These are phyloP conservation scores for Marvania coccoides DNA, from an alignment of 139 green algal genomes.

Conservation along the genomic window DNA sequence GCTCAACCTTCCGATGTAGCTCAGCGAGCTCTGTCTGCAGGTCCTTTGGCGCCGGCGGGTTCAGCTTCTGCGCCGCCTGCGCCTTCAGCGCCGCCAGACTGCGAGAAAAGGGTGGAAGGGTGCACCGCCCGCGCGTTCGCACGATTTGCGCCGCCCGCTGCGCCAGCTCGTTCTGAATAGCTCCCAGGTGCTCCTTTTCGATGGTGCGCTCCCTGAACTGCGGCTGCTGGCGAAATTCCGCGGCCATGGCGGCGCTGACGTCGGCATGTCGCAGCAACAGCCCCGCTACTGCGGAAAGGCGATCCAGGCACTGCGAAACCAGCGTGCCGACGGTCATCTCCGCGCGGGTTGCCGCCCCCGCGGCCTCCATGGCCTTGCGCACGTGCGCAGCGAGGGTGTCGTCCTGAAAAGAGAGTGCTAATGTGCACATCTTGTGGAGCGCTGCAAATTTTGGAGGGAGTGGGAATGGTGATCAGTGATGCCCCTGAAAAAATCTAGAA, in stretches of 20 bases:
- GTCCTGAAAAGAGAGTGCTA: background rate
- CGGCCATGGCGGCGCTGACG: background rate
- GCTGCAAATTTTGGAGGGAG: no score
- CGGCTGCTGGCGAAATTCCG: background rate
- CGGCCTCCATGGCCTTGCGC: background rate
- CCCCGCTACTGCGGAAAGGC: background rate
- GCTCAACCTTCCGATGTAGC: no score
- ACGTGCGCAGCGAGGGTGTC: background rate
- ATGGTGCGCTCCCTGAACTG: background rate
- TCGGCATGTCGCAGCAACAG: background rate
- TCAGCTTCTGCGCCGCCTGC: background rate
- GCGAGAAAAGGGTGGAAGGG: background rate
- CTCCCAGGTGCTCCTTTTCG: slow-evolving; percentile 8
- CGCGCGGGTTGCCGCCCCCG: background rate
- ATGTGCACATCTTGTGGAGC: slow-evolving; percentile 3
- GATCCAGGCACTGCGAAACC: background rate
- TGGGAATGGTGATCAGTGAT: no score
- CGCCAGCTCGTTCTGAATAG: slow-evolving; percentile 10
- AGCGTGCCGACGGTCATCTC: background rate
- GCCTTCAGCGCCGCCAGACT: background rate
- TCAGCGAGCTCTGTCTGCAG: no score
- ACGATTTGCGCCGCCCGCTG: slow-evolving; percentile 6
- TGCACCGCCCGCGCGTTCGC: background rate
- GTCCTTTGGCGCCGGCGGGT: no score
- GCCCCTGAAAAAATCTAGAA: no score